These are phyloP conservation scores for Candida succiphila DNA, from an alignment of 805 yeast species.

Conservation along the genomic window DNA sequence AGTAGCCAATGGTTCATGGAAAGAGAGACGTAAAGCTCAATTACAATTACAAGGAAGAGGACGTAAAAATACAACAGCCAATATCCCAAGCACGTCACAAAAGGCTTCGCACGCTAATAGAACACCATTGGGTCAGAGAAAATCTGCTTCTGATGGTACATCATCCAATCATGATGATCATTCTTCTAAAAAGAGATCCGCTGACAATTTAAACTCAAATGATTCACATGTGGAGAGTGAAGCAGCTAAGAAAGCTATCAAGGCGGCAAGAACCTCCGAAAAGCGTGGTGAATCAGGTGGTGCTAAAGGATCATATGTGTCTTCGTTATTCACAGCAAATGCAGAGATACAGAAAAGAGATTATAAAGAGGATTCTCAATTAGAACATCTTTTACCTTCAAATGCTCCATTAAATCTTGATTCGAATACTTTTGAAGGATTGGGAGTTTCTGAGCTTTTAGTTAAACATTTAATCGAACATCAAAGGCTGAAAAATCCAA, in stretches of 20 bases:
- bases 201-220: conserved; percentile 5
- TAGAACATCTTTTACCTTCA: conserved; percentile 39
- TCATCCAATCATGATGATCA: conserved; percentile 12
- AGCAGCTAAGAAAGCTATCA: conserved; percentile 9
- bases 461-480: conserved; percentile 44
- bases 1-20: conserved; percentile 75
- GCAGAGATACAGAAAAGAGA: conserved; percentile 38
- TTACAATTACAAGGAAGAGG: conserved; percentile 37
- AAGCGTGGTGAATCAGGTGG: conserved; percentile 45
- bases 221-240: conserved; percentile 13
- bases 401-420: conserved; percentile 83
- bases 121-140: conserved; percentile 3
- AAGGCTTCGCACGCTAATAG: conserved; percentile 3
- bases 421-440: conserved; percentile 56
- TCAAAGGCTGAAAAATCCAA: conserved; percentile 57
- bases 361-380: conserved; percentile 20
- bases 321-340: conserved; percentile 75
- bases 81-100: too few relatives aligned
- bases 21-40: conserved; percentile 60
- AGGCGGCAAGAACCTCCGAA: conserved; percentile 33
- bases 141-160: conserved; percentile 6
- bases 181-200: background rate
- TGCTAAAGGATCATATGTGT: conserved; percentile 56
- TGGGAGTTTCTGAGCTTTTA: conserved; percentile 54
- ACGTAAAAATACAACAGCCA: conserved; percentile 5